Percentiles rank a stretch among this genome's conserved stretches.
These are phyloP conservation scores for Rhamnella rubrinervis DNA, from an alignment of 331 rosid species.

Conservation along the genomic window DNA sequence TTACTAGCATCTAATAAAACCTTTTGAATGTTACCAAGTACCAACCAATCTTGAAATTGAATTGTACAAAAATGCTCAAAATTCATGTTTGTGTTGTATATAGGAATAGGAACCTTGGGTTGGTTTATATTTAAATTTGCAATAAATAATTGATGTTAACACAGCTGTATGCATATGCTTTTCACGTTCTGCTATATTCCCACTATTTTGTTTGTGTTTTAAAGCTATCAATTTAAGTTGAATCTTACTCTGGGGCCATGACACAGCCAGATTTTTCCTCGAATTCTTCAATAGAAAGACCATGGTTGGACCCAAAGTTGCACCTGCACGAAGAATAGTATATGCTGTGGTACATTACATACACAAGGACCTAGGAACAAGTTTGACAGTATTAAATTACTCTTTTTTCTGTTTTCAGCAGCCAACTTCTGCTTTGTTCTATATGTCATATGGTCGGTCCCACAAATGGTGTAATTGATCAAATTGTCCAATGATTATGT, in stretches of 20 bases:
- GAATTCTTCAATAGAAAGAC: too few species aligned
- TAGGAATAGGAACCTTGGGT: too few species aligned
- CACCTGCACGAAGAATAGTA: background rate
- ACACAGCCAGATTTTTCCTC: too few species aligned
- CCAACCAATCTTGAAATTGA: background rate
- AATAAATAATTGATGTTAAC: background rate
- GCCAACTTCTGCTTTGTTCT: conserved; percentile 5
- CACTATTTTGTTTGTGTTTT: background rate
- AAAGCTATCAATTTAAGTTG: background rate
- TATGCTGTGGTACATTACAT: background rate
- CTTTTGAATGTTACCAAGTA: background rate
- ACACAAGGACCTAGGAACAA: background rate
- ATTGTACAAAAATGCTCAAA: too few species aligned
- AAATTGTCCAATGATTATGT: conserved; percentile 29
- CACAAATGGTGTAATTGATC: conserved; percentile 21
- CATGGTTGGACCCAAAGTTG: background rate
- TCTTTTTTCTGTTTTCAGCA: too few species aligned
- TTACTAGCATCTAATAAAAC: background rate
- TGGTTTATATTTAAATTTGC: background rate
- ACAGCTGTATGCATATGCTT: conserved; percentile 9
- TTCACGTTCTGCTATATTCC: conserved; percentile 2
- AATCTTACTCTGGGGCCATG: background rate
- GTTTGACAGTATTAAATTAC: background rate
- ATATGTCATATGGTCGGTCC: conserved; percentile 22
- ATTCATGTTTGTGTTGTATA: too few species aligned